Evolutionary conservation across 768 basidiomycete species (phyloP).

Genomic region (Trametopsis cervina): DNA sequence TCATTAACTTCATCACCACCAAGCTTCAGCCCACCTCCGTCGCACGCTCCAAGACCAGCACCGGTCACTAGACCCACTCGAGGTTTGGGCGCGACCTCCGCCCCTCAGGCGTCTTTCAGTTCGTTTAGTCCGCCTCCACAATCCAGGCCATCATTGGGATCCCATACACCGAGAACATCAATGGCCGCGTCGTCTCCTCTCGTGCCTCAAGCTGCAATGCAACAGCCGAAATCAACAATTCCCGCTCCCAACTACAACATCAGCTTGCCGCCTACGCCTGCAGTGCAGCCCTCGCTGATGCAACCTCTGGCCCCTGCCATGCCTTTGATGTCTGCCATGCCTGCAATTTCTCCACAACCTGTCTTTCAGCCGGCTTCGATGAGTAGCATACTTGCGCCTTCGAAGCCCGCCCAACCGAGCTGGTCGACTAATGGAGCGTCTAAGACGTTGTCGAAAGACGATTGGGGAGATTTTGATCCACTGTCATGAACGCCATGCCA

Average conservation of each 20-base stretch:
- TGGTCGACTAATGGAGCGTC: slow-evolving; percentile 29
- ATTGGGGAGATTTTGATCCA: slow-evolving; percentile 83
- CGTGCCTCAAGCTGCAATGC: slow-evolving; percentile 5
- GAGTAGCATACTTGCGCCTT: slow-evolving; percentile 54
- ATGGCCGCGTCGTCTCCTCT: slow-evolving; percentile 10
- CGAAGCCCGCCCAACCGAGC: slow-evolving; percentile 48
- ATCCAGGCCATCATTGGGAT: slow-evolving; percentile 6
- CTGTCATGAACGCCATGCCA: slow-evolving; percentile 34
- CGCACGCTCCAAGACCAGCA: slow-evolving; percentile 16
- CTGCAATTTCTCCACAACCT: slow-evolving; percentile 18
- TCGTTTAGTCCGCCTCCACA: slow-evolving; percentile 16
- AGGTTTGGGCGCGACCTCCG: slow-evolving; percentile 32
- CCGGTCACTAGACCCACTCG: slow-evolving; percentile 11
- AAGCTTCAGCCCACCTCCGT: slow-evolving; percentile 27
- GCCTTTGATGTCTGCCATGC: slow-evolving; percentile 18
- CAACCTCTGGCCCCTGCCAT: slow-evolving; percentile 17
- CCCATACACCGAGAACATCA: slow-evolving; percentile 9
- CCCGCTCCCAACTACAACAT: slow-evolving; percentile 56
- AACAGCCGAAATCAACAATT: slow-evolving; percentile 23
- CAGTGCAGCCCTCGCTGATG: slow-evolving; percentile 3
- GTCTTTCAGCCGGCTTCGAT: slow-evolving; percentile 21
- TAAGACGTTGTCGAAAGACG: slow-evolving; percentile 52
- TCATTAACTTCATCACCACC: slow-evolving; percentile 35
- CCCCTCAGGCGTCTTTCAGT: slow-evolving; percentile 30
- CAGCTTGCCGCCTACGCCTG: slow-evolving; percentile 27